Conservation (phyloP, 2,329 filamentous ascomycete species). For the Dactylonectria macrodidyma region DNA sequence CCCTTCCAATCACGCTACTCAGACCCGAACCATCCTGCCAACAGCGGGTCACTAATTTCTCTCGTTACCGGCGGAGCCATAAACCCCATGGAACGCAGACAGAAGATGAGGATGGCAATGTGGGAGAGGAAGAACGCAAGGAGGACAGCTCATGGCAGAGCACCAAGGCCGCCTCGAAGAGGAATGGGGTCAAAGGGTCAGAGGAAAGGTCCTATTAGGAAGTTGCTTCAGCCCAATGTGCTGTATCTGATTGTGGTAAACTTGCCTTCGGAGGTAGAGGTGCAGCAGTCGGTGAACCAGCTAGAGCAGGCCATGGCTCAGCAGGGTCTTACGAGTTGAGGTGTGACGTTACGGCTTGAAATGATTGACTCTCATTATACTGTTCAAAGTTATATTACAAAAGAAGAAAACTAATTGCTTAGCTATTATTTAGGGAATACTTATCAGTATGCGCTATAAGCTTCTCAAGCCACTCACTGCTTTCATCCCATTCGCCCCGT, state of each 20-base stretch:
- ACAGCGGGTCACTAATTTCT: conserved; percentile 20
- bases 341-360: not conserved
- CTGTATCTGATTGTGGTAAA: conserved; percentile 22
- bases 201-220: conserved; percentile 12
- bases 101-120: not conserved
- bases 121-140: conserved; percentile 17
- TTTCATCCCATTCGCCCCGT: no score
- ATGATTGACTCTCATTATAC: no score
- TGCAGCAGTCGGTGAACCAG: conserved; percentile 21
- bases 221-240: conserved; percentile 10
- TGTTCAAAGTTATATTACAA: no score
- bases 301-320: conserved; percentile 15
- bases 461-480: no score
- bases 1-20: conserved; percentile 17
- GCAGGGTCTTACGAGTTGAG: conserved; percentile 2
- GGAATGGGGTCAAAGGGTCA: not conserved
- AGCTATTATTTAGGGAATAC: no score
- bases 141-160: conserved; percentile 6
- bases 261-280: conserved; percentile 11
- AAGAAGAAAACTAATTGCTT: no score
- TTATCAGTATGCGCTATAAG: no score
- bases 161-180: not conserved
- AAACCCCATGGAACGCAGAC: conserved; percentile 9
- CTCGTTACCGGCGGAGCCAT: conserved; percentile 19
- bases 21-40: conserved; percentile 18